Base-by-base conservation (phyloP, 208 protist species). In the Acanthamoeba royreba region DNA sequence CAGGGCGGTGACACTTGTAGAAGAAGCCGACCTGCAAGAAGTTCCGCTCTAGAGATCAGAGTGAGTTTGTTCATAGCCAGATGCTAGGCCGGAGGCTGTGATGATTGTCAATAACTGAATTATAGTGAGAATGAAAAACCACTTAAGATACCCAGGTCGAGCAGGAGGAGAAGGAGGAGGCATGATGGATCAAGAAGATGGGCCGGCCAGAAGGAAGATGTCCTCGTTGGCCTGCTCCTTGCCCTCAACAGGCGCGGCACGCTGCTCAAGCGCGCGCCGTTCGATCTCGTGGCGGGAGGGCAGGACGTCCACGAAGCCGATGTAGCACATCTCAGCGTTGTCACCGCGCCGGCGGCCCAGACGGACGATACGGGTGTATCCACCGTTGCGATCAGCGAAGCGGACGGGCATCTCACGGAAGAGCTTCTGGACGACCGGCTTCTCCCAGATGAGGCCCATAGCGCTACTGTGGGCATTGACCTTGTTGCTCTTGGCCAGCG, bases 341-440 rank as follows among this genome's bases (percentile, higher is more conserved):
- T 91, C 85, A 2, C 85, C 85, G 25, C 4, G 5, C 19, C 85
- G 81, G 49, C 55, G 35, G 31, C 85, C 85, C 53, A 61, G 55
- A 46, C 42, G 31, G 19, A 91, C 52, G 85, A 91, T 91, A 31
- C 85, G 85, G 19, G 85, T 91, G 85, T 91, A 91, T 17, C 85
- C 85, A 40, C 85, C 85, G 49, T 42, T 72, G 49, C 55, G 43
- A 7, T 25, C 49, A 31, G 33, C 53, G 47, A 91, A 49, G 42
- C 74, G 38, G 17, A 11, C 7, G 74, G 74, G 74, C 38, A 85
- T 9, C 45, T 85, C 74, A 25, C 42, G 45, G 42, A 45, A 85
- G 38, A 45, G 45, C 74, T 85, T 85, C 22, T 85, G 25, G n/a
- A 91, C 19, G 11, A 91, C 85, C 5, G 31, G 9, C 40, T 35